A percentile compares a stretch with the other conserved stretches of the same genome.
Conservation (phyloP, 176 grass and related monocot species). For the Avena eriantha region DNA sequence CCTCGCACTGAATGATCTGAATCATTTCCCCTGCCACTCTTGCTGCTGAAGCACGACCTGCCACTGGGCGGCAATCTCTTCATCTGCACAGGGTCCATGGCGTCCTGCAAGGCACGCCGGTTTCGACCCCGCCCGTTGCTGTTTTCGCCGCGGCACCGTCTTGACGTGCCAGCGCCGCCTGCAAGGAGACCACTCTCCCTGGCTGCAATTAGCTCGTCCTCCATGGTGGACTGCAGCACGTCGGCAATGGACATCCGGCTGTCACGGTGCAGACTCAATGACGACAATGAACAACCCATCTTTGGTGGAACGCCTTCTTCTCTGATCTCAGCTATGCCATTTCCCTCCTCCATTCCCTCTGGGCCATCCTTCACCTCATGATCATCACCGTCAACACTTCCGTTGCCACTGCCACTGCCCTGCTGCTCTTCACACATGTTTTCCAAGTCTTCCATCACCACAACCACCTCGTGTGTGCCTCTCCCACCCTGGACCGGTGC, state of each 20-base stretch:
- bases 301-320: conserved; percentile 39
- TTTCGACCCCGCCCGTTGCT: conserved; percentile 41
- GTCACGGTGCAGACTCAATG: conserved; percentile 13
- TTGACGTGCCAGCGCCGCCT: conserved; percentile 47
- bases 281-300: conserved; percentile 20
- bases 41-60: conserved; percentile 55
- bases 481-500: conserved; percentile 36
- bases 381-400: conserved; percentile 16
- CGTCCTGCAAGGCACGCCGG: conserved; percentile 42
- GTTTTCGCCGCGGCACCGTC: conserved; percentile 45
- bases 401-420: background rate
- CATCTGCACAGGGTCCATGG: conserved; percentile 25
- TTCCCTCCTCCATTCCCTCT: conserved; percentile 26
- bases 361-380: background rate
- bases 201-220: conserved; percentile 69
- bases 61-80: conserved; percentile 71
- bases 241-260: conserved; percentile 69
- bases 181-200: conserved; percentile 61
- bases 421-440: conserved; percentile 47
- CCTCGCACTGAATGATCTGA: conserved; percentile 56
- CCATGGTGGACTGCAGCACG: conserved; percentile 70
- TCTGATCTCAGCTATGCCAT: conserved; percentile 62
- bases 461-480: conserved; percentile 38
- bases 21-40: conserved; percentile 56
- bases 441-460: conserved; percentile 50